Conservation (phyloP, 2,329 filamentous ascomycete species). For the Exophiala spinifera region DNA sequence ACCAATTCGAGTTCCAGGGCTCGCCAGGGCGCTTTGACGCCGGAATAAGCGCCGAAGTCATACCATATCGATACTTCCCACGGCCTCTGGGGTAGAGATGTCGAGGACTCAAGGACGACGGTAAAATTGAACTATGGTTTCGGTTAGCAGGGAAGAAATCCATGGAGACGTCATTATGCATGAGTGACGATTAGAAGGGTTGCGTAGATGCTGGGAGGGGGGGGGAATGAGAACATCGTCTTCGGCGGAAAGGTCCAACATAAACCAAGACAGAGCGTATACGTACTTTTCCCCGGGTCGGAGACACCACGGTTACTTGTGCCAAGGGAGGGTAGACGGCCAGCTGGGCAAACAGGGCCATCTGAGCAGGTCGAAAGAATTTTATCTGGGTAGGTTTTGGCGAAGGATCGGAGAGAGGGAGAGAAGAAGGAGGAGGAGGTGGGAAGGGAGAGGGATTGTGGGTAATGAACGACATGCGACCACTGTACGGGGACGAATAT, state of each 20-base stretch:
- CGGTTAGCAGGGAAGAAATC: slow-evolving; percentile 2
- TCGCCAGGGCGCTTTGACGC: slow-evolving; percentile 46
- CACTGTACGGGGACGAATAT: slow-evolving; percentile 8
- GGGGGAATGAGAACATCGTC: neutral
- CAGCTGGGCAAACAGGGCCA: slow-evolving; percentile 53
- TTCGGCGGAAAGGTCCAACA: neutral
- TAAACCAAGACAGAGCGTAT: neutral
- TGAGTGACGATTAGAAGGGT: neutral
- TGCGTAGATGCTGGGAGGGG: neutral
- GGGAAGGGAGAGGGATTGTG: slow-evolving; percentile 14
- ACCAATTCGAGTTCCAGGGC: slow-evolving; percentile 54
- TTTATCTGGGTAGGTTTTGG: slow-evolving; percentile 32
- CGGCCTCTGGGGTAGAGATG: slow-evolving; percentile 50
- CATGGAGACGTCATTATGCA: slow-evolving; percentile 9
- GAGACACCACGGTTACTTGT: slow-evolving; percentile 63
- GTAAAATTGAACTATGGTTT: slow-evolving; percentile 55
- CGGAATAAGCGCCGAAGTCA: slow-evolving; percentile 52
- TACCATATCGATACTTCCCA: slow-evolving; percentile 80
- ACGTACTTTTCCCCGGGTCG: slow-evolving; percentile 39
- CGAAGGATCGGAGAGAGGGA: slow-evolving; percentile 4
- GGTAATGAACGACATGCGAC: slow-evolving; percentile 21
- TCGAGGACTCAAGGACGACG: slow-evolving; percentile 66
- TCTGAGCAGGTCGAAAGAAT: slow-evolving; percentile 40
- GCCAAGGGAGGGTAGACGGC: slow-evolving; percentile 70
- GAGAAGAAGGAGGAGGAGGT: neutral